Percentiles rank a stretch among this genome's conserved stretches.
Evolutionary conservation across 106 monocot species (phyloP).

Genomic region (Xerophyta viscosa): DNA sequence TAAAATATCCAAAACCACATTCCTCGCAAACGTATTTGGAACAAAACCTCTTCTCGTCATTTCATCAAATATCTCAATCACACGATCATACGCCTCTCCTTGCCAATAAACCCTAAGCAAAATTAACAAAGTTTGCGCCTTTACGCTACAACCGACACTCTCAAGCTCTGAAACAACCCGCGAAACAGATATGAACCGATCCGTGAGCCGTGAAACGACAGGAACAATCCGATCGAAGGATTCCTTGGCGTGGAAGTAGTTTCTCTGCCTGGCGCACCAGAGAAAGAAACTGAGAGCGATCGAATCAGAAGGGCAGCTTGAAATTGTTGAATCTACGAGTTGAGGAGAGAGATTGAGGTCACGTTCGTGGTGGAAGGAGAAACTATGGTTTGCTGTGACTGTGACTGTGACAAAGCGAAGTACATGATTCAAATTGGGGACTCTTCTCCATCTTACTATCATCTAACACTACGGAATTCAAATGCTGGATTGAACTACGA

Average conservation of each 20-base stretch:
- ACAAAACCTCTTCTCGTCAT: constrained; percentile 24
- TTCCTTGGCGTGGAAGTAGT: constrained; percentile 35
- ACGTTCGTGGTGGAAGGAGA: too few relatives aligned
- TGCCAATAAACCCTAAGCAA: constrained; percentile 51
- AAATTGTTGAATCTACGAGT: constrained; percentile 27
- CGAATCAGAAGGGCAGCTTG: constrained; percentile 45
- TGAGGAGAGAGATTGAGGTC: constrained; percentile 19
- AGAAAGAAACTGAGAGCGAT: constrained; percentile 58
- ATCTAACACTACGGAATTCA: too few relatives aligned
- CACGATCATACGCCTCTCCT: constrained; percentile 21
- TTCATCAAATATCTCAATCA: constrained; percentile 42
- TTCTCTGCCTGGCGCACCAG: constrained; percentile 46
- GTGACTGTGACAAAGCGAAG: too few relatives aligned
- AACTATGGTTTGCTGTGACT: too few relatives aligned
- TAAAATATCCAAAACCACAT: constrained; percentile 46
- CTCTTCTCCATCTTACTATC: too few relatives aligned
- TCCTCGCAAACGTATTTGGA: constrained; percentile 43
- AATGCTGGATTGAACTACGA: too few relatives aligned
- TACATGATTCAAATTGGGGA: too few relatives aligned
- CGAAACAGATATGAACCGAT: constrained; percentile 19
- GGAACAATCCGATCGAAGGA: constrained; percentile 38
- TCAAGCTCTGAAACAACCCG: constrained; percentile 22
- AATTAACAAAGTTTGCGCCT: constrained; percentile 44
- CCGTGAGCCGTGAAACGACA: constrained; percentile 29
- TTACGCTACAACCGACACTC: constrained; percentile 28